These are phyloP conservation scores for Polymyxa betae DNA, from an alignment of 208 protist species.

Conservation along the genomic window DNA sequence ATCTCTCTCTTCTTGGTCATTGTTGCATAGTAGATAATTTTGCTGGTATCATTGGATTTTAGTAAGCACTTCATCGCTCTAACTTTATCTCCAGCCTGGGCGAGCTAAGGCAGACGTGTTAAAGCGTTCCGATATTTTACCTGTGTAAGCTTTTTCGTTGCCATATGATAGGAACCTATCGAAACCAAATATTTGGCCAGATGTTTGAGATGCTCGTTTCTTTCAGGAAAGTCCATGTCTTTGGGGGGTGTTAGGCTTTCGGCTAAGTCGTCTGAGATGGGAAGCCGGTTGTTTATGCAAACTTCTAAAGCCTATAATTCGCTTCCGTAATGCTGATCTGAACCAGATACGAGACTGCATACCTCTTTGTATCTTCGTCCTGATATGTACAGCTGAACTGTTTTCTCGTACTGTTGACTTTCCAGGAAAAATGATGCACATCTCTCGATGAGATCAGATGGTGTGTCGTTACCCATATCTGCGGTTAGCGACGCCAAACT, in stretches of 20 bases:
- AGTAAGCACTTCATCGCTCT: constrained; percentile 95
- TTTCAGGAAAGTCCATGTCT: not conserved
- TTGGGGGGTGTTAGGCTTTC: constrained; percentile 67
- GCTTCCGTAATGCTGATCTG: not conserved
- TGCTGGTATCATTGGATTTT: constrained; percentile 90
- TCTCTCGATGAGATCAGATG: constrained; percentile 19
- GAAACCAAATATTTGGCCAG: constrained; percentile 62
- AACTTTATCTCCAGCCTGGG: constrained; percentile 86
- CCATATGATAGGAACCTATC: constrained; percentile 70
- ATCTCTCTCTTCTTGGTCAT: constrained; percentile 89
- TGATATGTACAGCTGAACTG: constrained; percentile 63
- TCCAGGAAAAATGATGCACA: constrained; percentile 63
- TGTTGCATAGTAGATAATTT: constrained; percentile 92
- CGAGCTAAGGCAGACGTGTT: not conserved
- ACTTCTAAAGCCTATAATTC: constrained; percentile 59
- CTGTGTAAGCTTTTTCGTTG: constrained; percentile 73
- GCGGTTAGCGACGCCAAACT: constrained; percentile 87
- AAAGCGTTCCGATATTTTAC: constrained; percentile 16
- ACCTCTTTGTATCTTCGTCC: constrained; percentile 23
- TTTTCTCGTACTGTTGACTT: constrained; percentile 63
- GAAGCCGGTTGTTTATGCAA: constrained; percentile 62
- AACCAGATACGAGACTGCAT: no score
- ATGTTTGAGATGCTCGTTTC: constrained; percentile 53
- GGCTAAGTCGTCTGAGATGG: constrained; percentile 68
- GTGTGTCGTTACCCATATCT: constrained; percentile 69